These are phyloP conservation scores for Lotus japonicus DNA, from an alignment of 306 rosid genomes.

Conservation along the genomic window DNA sequence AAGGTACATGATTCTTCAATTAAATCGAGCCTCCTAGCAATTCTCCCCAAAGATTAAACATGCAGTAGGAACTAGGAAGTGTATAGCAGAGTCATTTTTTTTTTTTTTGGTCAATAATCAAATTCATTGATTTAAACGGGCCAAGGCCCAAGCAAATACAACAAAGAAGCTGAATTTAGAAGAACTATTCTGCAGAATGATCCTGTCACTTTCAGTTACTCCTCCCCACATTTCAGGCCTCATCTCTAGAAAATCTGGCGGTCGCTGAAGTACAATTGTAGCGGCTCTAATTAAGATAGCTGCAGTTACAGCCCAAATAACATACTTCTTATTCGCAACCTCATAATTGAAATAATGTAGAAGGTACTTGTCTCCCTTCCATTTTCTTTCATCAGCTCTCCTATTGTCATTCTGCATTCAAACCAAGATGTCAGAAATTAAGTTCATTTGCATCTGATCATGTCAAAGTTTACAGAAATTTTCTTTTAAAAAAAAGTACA, in stretches of 20 bases:
- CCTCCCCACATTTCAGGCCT: constrained; percentile 67
- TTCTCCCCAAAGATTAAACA: background rate
- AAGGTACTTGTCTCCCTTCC: constrained; percentile 62
- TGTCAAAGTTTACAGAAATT: background rate
- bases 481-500: background rate
- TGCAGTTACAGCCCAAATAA: constrained; percentile 91
- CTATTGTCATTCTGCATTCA: constrained; percentile 67
- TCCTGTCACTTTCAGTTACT: constrained; percentile 30
- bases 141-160: no score
- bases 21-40: no score
- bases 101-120: no score
- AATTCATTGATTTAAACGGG: no score
- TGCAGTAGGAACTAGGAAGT: no score
- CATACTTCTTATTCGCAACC: constrained; percentile 39
- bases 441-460: background rate
- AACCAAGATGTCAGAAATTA: constrained; percentile 15
- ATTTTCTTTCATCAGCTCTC: constrained; percentile 64
- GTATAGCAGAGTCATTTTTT: no score
- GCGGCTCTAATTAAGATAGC: constrained; percentile 67
- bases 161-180: no score
- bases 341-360: constrained; percentile 61
- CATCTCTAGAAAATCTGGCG: constrained; percentile 64
- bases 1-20: no score
- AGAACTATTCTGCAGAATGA: constrained; percentile 8
- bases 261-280: constrained; percentile 43